phyloP scores from a whole-genome alignment of 2,329 filamentous ascomycete genomes.

The Botrytis aclada region DNA sequence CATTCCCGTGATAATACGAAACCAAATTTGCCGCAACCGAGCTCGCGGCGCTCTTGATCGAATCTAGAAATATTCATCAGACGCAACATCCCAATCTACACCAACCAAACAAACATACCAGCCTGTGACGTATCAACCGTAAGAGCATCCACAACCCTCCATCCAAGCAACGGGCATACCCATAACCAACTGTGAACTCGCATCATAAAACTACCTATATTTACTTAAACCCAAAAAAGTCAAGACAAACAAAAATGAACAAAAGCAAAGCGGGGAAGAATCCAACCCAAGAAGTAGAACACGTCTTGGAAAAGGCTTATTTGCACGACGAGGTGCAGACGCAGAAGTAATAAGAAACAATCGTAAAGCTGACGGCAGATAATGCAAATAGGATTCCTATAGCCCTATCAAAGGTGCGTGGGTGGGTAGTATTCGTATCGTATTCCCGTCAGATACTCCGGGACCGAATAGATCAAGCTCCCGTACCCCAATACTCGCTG shows the following conservation, averaged over 20 bases:
- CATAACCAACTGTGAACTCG: conserved; percentile 28
- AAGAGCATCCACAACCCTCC: conserved; percentile 24
- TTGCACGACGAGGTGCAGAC: background rate
- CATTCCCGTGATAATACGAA: conserved; percentile 51
- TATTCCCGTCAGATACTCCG: background rate
- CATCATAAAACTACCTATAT: conserved; percentile 27
- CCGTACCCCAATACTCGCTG: no score
- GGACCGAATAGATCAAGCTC: background rate
- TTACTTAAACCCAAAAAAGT: background rate
- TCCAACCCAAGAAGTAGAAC: conserved; percentile 11
- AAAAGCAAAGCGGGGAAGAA: background rate
- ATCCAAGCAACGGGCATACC: conserved; percentile 27
- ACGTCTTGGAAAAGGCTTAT: conserved; percentile 5
- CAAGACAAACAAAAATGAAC: conserved; percentile 1
- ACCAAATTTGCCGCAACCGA: conserved; percentile 47
- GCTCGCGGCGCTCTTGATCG: conserved; percentile 38
- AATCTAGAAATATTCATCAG: conserved; percentile 28
- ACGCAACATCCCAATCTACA: background rate
- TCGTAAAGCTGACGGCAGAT: background rate
- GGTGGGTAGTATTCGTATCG: conserved; percentile 19
- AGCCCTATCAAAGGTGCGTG: conserved; percentile 34
- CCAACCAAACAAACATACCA: conserved; percentile 25
- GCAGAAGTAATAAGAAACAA: background rate
- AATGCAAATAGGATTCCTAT: conserved; percentile 15
- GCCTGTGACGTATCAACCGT: conserved; percentile 31